phyloP scores from a whole-genome alignment of 2,329 filamentous ascomycete genomes.

The Diplodia sapinea region DNA sequence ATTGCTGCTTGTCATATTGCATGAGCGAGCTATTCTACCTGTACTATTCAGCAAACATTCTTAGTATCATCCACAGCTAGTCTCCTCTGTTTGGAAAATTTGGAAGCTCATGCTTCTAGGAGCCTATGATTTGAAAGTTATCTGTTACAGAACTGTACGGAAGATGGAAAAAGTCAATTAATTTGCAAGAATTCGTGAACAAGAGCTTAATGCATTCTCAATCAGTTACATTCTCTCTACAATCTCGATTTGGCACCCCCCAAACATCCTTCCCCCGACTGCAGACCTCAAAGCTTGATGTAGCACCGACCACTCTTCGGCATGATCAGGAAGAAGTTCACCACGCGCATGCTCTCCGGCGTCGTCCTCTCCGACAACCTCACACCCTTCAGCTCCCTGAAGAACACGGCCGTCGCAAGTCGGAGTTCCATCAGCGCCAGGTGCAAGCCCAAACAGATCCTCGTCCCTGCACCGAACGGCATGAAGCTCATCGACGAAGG shows the following conservation, averaged over 20 bases:
- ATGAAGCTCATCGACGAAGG: conserved; percentile 60
- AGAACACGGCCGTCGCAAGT: conserved; percentile 59
- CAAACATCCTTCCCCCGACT: background rate
- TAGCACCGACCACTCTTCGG: conserved; percentile 51
- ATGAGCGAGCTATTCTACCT: no score
- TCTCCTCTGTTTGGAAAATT: background rate
- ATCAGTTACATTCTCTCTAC: no score
- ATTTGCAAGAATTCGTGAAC: no score
- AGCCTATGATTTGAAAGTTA: background rate
- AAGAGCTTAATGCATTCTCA: no score
- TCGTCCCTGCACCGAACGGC: conserved; percentile 71
- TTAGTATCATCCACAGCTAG: background rate
- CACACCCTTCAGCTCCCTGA: conserved; percentile 51
- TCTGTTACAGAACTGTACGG: background rate
- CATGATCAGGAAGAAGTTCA: conserved; percentile 53
- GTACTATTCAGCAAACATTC: background rate
- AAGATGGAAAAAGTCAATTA: no score
- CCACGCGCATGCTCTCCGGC: conserved; percentile 52
- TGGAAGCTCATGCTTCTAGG: background rate
- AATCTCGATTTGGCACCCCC: no score
- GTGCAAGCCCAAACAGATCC: conserved; percentile 73
- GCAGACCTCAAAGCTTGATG: conserved; percentile 1
- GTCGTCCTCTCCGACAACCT: conserved; percentile 40
- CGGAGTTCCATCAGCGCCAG: conserved; percentile 66
- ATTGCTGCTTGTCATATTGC: no score